Evolutionary conservation across 1,284 basidiomycete genomes (phyloP), one percentile per base, ranked within the genome.

Genomic region (Flammula alnicola): DNA sequence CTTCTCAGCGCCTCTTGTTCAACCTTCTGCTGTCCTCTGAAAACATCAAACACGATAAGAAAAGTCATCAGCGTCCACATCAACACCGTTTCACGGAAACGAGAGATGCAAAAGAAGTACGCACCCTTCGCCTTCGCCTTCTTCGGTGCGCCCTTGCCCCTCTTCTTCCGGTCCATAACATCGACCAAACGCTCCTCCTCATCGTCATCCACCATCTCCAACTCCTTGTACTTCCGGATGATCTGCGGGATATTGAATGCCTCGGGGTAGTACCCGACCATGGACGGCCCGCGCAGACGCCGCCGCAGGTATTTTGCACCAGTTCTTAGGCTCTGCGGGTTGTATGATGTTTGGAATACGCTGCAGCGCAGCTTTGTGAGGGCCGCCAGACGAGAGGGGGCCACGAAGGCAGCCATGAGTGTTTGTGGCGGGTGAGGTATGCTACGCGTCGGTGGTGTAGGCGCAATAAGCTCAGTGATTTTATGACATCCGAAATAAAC

Each of bases 281-380:
- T 51, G 16, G 44, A 47, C 5, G 52, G 52, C 14, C 52, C 52
- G n/a, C 52, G 49, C 22, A 54, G 52, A 26, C 52, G 43, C 5
- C 43, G 35, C 2, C 52, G 44, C 10, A 51, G 39, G 26, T 54
- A 54, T 40, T 54, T 54, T 12, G 52, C 52, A 7, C 52, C 52
- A 25, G 52, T 54, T 3, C 52, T 43, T 10, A 49, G 33, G 26
- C 30, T 32, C 9, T 11, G 12, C 12, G 30, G 30, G 9, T 32
- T 32, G n/a, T n/a, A n/a, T n/a, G n/a, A n/a, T n/a, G n/a, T n/a
- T n/a, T n/a, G n/a, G n/a, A n/a, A n/a, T n/a, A 16, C 16, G 16
- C 16, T 16, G 30, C 30, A 32, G 30, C 30, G 30, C 30, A 32
- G 30, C 30, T 32, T 32, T 11, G 30, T 32, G 30, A 32, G 30